Evolutionary conservation across 208 protist genomes (phyloP), one percentile per base, ranked within the genome.

Genomic region (Novymonas esmeraldas): DNA sequence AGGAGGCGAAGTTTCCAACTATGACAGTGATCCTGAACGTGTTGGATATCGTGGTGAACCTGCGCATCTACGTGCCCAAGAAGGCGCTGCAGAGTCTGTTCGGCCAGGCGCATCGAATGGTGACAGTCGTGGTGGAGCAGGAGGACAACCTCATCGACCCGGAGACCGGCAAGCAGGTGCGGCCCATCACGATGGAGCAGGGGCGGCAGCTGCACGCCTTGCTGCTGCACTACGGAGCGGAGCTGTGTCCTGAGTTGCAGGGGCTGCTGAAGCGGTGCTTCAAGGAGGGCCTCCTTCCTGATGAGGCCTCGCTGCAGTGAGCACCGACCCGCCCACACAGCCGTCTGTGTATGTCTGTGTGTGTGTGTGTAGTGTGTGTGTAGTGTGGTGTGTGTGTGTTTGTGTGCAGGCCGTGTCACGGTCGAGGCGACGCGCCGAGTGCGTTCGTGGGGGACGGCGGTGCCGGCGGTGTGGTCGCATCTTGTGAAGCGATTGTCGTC

Each of bases 21-120:
- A 56, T 94, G 45, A 52, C 42, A 6, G 82, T 86, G 4, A 81
- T 95, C 24, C 76, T 95, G 34, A 82, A 59, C 48, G 65, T 90
- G 26, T 63, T 96, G 4, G 89, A 96, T 61, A 81, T 93, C 11
- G 73, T 96, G 55, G 87, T 96, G 13, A 90, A 76, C 41, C 58
- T 94, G 24, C 92, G 92, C 55, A 93, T 96, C 42, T 96, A 96
- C 76, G 83, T 94, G n/a, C 91, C 91, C 20, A 92, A 92, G 64
- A 92, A 90, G 61, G 64, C 74, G 31, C 70, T 96, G 63, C 79
- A 89, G 61, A 63, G 64, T 0, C 63, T 96, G n/a, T 96, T 96
- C 60, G 39, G 31, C 9, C 81, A 85, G 38, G 87, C 91, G 3
- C 77, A 90, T 36, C 64, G 76, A 18, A 93, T 96, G 88, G 24